These are phyloP conservation scores for Ambrosia artemisiifolia DNA, from an alignment of 129 eudicot genomes.

Conservation along the genomic window DNA sequence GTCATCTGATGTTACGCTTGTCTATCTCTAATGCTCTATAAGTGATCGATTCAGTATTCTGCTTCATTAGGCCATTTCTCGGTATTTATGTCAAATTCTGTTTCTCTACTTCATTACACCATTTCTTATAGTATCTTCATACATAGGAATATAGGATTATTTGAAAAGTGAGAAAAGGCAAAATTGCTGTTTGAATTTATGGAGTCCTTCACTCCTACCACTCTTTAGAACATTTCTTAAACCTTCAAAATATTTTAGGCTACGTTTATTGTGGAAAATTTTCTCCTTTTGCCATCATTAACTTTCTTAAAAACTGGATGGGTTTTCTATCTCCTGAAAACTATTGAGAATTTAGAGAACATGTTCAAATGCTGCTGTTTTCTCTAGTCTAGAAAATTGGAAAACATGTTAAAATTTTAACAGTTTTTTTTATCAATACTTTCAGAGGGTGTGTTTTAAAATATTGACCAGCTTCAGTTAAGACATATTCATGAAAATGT, in stretches of 20 bases:
- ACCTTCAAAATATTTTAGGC: background rate
- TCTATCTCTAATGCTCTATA: background rate
- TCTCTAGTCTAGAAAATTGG: background rate
- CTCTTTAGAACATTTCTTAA: background rate
- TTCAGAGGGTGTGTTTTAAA: background rate
- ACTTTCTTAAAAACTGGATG: background rate
- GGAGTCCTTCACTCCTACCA: background rate
- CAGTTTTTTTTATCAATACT: background rate
- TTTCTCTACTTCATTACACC: background rate
- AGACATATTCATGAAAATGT: background rate
- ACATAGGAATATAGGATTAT: conserved; percentile 1
- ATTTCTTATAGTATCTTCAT: background rate
- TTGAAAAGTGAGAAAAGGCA: background rate
- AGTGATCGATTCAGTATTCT: background rate
- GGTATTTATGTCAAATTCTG: background rate
- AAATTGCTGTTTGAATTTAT: background rate
- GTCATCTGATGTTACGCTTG: background rate
- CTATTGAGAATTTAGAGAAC: background rate
- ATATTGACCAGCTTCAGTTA: background rate
- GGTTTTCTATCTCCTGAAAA: background rate
- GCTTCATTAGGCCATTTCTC: background rate
- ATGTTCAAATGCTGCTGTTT: background rate
- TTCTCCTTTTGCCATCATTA: background rate
- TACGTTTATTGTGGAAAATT: background rate
- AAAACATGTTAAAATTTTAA: background rate